These are phyloP conservation scores for Juncus effusus DNA, from an alignment of 176 grass and related monocot genomes.

Conservation along the genomic window DNA sequence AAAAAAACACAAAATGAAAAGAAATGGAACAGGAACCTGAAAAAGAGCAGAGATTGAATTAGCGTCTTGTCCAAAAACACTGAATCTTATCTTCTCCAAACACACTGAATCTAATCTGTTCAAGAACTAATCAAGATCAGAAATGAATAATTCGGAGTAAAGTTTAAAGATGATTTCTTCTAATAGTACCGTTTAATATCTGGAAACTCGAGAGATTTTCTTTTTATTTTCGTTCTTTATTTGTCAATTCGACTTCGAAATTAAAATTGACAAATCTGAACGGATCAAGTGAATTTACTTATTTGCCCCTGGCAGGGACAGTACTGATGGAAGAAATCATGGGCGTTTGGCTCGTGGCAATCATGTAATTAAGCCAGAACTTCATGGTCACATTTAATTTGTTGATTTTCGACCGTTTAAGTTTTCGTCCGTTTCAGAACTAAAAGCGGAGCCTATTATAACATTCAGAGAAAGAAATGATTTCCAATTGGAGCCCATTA, in stretches of 20 bases:
- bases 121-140: constrained; percentile 13
- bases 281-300: background rate
- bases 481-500: background rate
- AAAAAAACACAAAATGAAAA: background rate
- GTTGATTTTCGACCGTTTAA: constrained; percentile 21
- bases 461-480: background rate
- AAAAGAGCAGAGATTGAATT: background rate
- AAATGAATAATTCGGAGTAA: background rate
- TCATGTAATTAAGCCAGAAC: constrained; percentile 2
- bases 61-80: background rate
- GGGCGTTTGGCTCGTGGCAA: background rate
- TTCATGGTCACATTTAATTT: too few relatives aligned
- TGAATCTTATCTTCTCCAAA: background rate
- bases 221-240: background rate
- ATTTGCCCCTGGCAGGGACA: constrained; percentile 1
- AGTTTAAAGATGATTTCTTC: background rate
- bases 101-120: background rate
- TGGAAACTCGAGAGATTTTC: background rate
- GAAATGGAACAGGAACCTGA: background rate
- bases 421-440: background rate
- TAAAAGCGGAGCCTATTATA: background rate
- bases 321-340: background rate
- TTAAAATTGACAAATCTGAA: background rate
- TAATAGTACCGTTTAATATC: constrained; percentile 10
- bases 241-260: background rate